phyloP scores from a whole-genome alignment of 1,284 basidiomycete species.

The Puccinia triticina region DNA sequence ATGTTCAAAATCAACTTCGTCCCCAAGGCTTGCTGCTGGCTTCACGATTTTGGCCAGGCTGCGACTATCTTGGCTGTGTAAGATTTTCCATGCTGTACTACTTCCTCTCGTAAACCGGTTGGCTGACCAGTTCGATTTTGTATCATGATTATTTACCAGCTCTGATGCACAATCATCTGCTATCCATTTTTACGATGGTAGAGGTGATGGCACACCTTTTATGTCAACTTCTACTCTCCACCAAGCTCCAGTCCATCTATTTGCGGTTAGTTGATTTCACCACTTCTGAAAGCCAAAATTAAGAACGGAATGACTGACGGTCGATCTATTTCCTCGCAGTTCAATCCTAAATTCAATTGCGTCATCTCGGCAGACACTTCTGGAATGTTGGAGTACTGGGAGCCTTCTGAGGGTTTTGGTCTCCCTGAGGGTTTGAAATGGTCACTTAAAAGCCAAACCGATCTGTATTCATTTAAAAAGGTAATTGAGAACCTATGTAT shows the following conservation, averaged over 20 bases:
- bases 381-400: conserved; percentile 98
- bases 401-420: conserved; percentile 81
- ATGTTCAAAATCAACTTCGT: conserved; percentile 85
- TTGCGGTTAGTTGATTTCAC: conserved; percentile 70
- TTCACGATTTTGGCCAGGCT: conserved; percentile 83
- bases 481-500: conserved; percentile 60
- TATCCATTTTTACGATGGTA: conserved; percentile 88
- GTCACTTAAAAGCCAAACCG: conserved; percentile 86
- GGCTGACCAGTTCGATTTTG: background rate
- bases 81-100: conserved; percentile 58
- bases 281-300: background rate
- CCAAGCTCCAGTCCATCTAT: conserved; percentile 82
- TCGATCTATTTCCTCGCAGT: conserved; percentile 65
- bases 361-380: conserved; percentile 92
- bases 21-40: conserved; percentile 88
- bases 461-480: conserved; percentile 98
- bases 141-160: conserved; percentile 62
- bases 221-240: conserved; percentile 77
- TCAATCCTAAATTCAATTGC: conserved; percentile 83
- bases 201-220: conserved; percentile 77
- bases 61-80: conserved; percentile 85
- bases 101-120: background rate
- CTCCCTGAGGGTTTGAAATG: conserved; percentile 74
- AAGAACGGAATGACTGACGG: background rate
- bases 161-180: conserved; percentile 75